Evolutionary conservation across 164 flowering plant species (phyloP).

Genomic region (Magnolia kwangsiensis): DNA sequence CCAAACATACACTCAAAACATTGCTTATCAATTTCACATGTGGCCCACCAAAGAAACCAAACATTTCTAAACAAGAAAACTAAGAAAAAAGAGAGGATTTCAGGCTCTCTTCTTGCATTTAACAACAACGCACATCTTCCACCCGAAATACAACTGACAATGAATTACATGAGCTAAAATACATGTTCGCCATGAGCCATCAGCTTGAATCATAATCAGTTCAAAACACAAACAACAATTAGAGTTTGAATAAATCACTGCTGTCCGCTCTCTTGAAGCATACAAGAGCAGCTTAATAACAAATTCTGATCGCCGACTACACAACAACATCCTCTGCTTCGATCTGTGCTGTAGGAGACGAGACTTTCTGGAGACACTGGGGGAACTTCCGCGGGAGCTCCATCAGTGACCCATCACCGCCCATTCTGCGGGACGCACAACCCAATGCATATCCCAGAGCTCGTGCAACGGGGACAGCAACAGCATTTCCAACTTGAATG

Average conservation of each 20-base stretch:
- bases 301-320: too few relatives aligned
- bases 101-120: too few relatives aligned
- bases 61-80: too few relatives aligned
- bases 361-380: neutral
- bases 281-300: neutral
- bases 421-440: constrained; percentile 27
- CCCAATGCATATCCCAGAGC: constrained; percentile 62
- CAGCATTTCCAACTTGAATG: constrained; percentile 83
- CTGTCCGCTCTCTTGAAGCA: neutral
- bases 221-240: neutral
- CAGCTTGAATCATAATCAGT: neutral
- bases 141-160: too few relatives aligned
- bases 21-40: too few relatives aligned
- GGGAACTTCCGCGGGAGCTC: constrained; percentile 29
- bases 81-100: too few relatives aligned
- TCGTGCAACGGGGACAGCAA: constrained; percentile 69
- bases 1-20: too few relatives aligned
- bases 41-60: too few relatives aligned
- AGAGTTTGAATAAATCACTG: neutral
- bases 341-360: constrained; percentile 11
- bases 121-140: too few relatives aligned
- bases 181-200: neutral
- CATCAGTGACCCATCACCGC: constrained; percentile 21
- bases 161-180: neutral
- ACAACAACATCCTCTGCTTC: neutral